phyloP scores from a whole-genome alignment of 2,329 filamentous ascomycete species.

The Chaetomiaceae sp. region DNA sequence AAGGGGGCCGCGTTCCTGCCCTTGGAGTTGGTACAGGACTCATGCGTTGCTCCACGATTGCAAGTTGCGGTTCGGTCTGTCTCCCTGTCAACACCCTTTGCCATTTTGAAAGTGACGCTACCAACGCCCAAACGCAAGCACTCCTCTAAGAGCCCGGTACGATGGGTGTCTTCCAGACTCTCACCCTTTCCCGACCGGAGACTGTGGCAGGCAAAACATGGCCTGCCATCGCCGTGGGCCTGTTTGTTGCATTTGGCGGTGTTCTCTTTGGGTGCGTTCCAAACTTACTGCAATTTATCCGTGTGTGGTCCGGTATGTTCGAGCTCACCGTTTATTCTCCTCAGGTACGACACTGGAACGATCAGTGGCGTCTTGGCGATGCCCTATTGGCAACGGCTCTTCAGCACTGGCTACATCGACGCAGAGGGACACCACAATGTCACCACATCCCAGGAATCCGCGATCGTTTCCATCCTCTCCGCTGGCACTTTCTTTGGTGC shows the following conservation, averaged over 20 bases:
- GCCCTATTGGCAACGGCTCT: conserved; percentile 44
- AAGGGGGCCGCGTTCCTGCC: not conserved
- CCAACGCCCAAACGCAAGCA: no score
- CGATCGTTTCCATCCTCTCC: conserved; percentile 68
- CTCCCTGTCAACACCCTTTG: conserved; percentile 1
- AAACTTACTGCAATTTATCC: no score
- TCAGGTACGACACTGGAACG: conserved; percentile 21
- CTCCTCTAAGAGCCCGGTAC: not conserved
- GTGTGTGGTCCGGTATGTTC: no score
- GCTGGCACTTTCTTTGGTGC: conserved; percentile 73
- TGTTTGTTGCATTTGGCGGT: no score
- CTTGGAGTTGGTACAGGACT: not conserved
- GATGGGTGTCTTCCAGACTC: conserved; percentile 4
- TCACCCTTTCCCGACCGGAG: conserved; percentile 3
- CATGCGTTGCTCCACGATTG: not conserved
- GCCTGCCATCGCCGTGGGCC: conserved; percentile 3
- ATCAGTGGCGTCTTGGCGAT: conserved; percentile 22
- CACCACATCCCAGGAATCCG: conserved; percentile 50
- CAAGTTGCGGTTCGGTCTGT: not conserved
- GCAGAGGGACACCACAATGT: conserved; percentile 38
- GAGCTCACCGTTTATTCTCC: no score
- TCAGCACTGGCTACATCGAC: conserved; percentile 48
- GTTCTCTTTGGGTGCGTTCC: no score
- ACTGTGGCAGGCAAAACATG: conserved; percentile 9
- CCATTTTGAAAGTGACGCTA: not conserved